These are phyloP conservation scores for Leishmania aethiopica DNA, from an alignment of 208 protist species.

Conservation along the genomic window DNA sequence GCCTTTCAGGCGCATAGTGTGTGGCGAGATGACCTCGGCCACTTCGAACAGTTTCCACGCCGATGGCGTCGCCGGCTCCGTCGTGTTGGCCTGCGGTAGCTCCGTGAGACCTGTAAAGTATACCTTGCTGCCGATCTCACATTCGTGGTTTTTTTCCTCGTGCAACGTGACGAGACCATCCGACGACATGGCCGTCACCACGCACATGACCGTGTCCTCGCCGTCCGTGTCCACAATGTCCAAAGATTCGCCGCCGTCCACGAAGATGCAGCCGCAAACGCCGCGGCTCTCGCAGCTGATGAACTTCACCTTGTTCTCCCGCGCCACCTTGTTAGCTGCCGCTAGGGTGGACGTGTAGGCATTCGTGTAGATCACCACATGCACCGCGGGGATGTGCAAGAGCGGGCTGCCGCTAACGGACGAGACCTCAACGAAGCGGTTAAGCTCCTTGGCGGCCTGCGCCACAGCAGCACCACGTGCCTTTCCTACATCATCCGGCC, in stretches of 20 bases:
- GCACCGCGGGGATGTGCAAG: conserved; percentile 25
- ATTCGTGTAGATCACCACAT: conserved; percentile 88
- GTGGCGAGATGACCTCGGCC: conserved; percentile 68
- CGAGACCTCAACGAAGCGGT: conserved; percentile 83
- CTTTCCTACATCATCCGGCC: conserved; percentile 58
- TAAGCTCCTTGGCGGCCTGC: conserved; percentile 80
- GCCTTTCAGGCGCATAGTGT: conserved; percentile 62
- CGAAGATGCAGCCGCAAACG: conserved; percentile 80
- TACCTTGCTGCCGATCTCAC: conserved; percentile 77
- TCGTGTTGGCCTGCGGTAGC: conserved; percentile 52
- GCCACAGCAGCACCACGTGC: conserved; percentile 58
- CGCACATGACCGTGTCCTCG: conserved; percentile 81
- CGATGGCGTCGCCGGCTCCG: conserved; percentile 24
- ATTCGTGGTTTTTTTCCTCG: conserved; percentile 90
- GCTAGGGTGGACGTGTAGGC: conserved; percentile 56
- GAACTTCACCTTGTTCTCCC: conserved; percentile 71
- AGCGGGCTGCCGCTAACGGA: conserved; percentile 35
- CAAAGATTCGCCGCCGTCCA: conserved; percentile 71
- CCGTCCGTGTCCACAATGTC: conserved; percentile 83
- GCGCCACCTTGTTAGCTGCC: conserved; percentile 60
- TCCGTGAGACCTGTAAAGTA: conserved; percentile 78
- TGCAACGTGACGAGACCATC: conserved; percentile 84
- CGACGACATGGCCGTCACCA: conserved; percentile 69
- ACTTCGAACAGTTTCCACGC: conserved; percentile 70
- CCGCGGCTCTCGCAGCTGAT: conserved; percentile 85